These are phyloP conservation scores for Ogataea thermomethanolica DNA, from an alignment of 805 yeast species.

Conservation along the genomic window DNA sequence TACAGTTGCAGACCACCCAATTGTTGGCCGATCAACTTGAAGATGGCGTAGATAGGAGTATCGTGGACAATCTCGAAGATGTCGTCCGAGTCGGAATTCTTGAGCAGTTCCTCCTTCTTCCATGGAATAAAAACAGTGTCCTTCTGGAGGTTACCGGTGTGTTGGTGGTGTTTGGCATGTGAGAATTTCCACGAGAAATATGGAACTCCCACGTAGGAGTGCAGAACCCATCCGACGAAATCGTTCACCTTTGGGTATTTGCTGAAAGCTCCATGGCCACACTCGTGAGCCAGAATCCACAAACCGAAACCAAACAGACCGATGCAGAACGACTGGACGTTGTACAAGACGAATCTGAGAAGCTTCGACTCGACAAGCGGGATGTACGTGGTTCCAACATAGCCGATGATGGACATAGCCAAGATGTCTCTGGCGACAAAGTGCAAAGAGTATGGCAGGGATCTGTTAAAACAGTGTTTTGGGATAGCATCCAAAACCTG, in stretches of 20 bases:
- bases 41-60: conserved; percentile 47
- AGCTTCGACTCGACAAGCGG: conserved; percentile 36
- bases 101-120: conserved; percentile 45
- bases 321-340: conserved; percentile 36
- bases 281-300: conserved; percentile 63
- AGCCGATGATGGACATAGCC: conserved; percentile 42
- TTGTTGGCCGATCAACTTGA: conserved; percentile 48
- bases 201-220: conserved; percentile 55
- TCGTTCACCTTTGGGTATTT: conserved; percentile 53
- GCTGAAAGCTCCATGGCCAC: conserved; percentile 62
- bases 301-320: conserved; percentile 55
- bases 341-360: conserved; percentile 42
- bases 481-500: conserved; percentile 58
- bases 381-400: conserved; percentile 40
- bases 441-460: conserved; percentile 44
- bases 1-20: conserved; percentile 52
- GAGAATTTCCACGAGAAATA: conserved; percentile 61
- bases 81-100: conserved; percentile 31
- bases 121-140: conserved; percentile 61
- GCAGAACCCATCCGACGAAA: conserved; percentile 57
- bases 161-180: conserved; percentile 61
- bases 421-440: conserved; percentile 53
- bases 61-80: conserved; percentile 50
- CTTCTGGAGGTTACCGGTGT: conserved; percentile 56
- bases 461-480: conserved; percentile 56